Evolutionary conservation across 2,329 filamentous ascomycete species (phyloP).

Genomic region (Arthroderma sp.): DNA sequence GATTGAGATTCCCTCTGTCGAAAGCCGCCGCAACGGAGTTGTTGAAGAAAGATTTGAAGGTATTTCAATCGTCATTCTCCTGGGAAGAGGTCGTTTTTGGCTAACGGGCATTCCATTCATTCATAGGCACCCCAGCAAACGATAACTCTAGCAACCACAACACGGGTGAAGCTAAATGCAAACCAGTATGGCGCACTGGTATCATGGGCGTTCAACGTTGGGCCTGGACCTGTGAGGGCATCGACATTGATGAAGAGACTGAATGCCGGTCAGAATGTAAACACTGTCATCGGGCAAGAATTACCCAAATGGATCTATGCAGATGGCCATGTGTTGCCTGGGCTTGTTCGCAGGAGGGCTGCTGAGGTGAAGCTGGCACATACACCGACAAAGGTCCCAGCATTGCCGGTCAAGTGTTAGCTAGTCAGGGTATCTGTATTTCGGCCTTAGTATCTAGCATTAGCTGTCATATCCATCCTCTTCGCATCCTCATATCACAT

Average conservation of each 20-base stretch:
- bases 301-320: constrained; percentile 38
- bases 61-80: constrained; percentile 23
- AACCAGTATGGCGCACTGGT: constrained; percentile 43
- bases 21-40: constrained; percentile 28
- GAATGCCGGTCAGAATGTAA: constrained; percentile 31
- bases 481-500: too few species aligned
- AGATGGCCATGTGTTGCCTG: constrained; percentile 27
- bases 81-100: constrained; percentile 24
- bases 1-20: constrained; percentile 35
- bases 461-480: too few species aligned
- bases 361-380: constrained; percentile 34
- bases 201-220: constrained; percentile 41
- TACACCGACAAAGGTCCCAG: constrained; percentile 10
- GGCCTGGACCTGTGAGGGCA: constrained; percentile 28
- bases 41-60: constrained; percentile 28
- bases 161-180: constrained; percentile 29
- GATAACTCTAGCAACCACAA: constrained; percentile 25
- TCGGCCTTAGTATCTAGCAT: too few species aligned
- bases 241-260: constrained; percentile 33
- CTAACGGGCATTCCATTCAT: constrained; percentile 20
- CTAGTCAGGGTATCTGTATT: neutral
- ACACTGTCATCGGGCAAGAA: constrained; percentile 32
- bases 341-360: constrained; percentile 31
- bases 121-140: constrained; percentile 24
- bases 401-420: constrained; percentile 9